A percentile compares a stretch with the other conserved stretches of the same genome.
These are phyloP conservation scores for Nothopassalora personata DNA, from an alignment of 2,329 filamentous ascomycete species.

Conservation along the genomic window DNA sequence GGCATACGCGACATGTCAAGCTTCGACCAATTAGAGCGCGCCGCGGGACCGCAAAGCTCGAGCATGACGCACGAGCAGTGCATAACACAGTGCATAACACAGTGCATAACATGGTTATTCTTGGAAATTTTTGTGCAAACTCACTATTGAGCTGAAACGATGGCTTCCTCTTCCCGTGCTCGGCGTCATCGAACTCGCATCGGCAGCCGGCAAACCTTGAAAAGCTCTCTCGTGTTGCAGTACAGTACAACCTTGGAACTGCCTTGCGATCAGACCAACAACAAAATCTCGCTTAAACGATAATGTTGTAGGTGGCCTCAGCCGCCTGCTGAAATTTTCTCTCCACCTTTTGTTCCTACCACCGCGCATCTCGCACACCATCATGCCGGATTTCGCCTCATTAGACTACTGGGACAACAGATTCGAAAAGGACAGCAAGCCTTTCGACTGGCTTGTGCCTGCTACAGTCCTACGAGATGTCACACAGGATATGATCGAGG, in stretches of 20 bases:
- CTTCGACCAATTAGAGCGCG: too few relatives aligned
- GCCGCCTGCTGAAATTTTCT: background rate
- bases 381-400: conserved; percentile 20
- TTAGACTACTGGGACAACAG: conserved; percentile 21
- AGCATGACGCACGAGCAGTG: too few relatives aligned
- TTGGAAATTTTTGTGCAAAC: too few relatives aligned
- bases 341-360: background rate
- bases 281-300: background rate
- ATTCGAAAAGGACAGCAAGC: conserved; percentile 15
- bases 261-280: background rate
- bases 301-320: background rate
- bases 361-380: background rate
- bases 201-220: background rate
- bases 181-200: background rate
- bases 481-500: conserved; percentile 14
- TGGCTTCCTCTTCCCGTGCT: background rate
- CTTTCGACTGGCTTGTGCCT: conserved; percentile 22
- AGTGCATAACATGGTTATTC: too few relatives aligned
- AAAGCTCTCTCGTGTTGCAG: background rate
- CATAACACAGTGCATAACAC: too few relatives aligned
- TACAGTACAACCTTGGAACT: background rate
- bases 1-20: too few relatives aligned
- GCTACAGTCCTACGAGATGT: conserved; percentile 14
- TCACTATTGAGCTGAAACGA: too few relatives aligned
- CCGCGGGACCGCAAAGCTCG: too few relatives aligned